Base-by-base conservation (phyloP, 139 green algal genomes). In the Cymbomonas tetramitiformis region DNA sequence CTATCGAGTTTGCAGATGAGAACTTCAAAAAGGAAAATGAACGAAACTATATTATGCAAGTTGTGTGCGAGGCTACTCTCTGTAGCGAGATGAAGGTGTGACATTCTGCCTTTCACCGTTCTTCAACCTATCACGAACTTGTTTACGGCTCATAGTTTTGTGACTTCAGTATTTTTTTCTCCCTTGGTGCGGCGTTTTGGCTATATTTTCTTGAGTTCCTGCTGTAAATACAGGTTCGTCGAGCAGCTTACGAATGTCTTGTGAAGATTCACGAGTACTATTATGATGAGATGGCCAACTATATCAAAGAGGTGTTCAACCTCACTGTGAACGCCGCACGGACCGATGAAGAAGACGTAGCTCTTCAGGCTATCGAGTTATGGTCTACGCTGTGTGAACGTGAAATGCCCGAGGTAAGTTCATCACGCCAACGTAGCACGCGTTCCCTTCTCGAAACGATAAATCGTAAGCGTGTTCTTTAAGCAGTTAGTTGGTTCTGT, bases 31-130 rank as follows among this genome's bases (percentile, higher is more conserved):
- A 90, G 18, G 76, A 92, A 19, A 51, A 70, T 7, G 91, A 98
- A 81, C 72, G 91, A 26, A 87, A 92, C 64, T 96, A 90, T 73
- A 80, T 98, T 31, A 98, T 98, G 91, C 80, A 93, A 54, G 74
- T 82, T 19, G 71, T 89, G 18, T 96, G 88, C 58, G 74, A 95
- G 60, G 82, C 75, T 44, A 91, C 85, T 1, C 56, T 82, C 30
- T 81, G 77, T 7, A 23, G 39, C 9, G 83, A 86, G 43, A 53
- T 70, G 3, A 56, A 61, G 2, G 76, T 65, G 23, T n/a, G n/a
- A n/a, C n/a, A n/a, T n/a, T n/a, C n/a, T n/a, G n/a, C n/a, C n/a
- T n/a, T n/a, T n/a, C n/a, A n/a, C n/a, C n/a, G n/a, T n/a, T n/a
- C n/a, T n/a, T n/a, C n/a, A n/a, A n/a, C n/a, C n/a, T n/a, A n/a